A percentile compares a stretch with the other conserved stretches of the same genome.
Conservation (phyloP, 2,329 filamentous ascomycete genomes). For the Pseudogymnoascus sp. region DNA sequence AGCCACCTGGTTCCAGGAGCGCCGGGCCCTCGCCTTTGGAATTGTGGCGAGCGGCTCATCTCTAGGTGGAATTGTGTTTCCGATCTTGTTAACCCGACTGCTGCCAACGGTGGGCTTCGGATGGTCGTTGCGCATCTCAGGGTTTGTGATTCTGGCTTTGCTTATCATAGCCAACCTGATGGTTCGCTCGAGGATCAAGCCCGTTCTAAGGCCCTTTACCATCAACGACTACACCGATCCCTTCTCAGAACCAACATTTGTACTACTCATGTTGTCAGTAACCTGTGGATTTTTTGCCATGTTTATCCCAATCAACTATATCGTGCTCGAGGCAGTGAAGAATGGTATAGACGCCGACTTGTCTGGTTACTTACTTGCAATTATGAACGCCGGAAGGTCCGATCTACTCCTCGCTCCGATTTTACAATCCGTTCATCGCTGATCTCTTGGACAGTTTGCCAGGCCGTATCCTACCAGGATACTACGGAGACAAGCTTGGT, state of each 20-base stretch:
- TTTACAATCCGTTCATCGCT: not conserved
- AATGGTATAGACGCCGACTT: constrained; percentile 39
- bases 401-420: not conserved
- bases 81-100: constrained; percentile 45
- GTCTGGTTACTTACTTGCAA: constrained; percentile 42
- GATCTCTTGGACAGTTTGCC: constrained; percentile 34
- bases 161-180: constrained; percentile 29
- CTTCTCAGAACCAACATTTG: constrained; percentile 23
- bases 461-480: constrained; percentile 46
- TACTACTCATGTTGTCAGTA: constrained; percentile 29
- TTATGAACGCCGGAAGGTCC: constrained; percentile 38
- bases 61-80: constrained; percentile 48
- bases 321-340: constrained; percentile 32
- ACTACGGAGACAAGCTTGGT: constrained; percentile 44
- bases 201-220: constrained; percentile 19
- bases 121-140: constrained; percentile 49
- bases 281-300: constrained; percentile 36
- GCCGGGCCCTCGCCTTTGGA: constrained; percentile 39
- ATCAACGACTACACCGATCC: constrained; percentile 28
- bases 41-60: constrained; percentile 40
- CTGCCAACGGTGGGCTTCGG: constrained; percentile 43
- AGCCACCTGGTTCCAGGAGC: constrained; percentile 39
- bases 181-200: constrained; percentile 25
- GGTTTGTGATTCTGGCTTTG: constrained; percentile 40
- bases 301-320: constrained; percentile 35